Conservation (phyloP, 2,329 filamentous ascomycete genomes). For the Xylaria sp. region DNA sequence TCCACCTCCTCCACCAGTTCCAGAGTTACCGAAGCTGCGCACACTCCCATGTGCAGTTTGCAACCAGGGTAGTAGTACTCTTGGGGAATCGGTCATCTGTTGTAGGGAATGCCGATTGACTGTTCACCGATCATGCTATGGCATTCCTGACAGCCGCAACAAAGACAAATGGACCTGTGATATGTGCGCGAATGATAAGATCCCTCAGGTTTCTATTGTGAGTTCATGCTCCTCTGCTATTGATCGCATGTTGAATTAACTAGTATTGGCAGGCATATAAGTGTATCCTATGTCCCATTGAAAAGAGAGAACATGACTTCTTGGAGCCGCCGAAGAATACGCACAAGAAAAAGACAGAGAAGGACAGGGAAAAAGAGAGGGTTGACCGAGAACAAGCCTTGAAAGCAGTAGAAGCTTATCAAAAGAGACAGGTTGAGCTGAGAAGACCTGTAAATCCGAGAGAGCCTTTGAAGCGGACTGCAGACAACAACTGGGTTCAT, state of each 20-base stretch:
- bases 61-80: constrained; percentile 73
- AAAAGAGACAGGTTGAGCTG: constrained; percentile 82
- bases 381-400: constrained; percentile 85
- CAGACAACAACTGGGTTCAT: constrained; percentile 98
- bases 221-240: constrained; percentile 51
- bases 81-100: constrained; percentile 74
- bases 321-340: constrained; percentile 82
- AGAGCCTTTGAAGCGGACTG: constrained; percentile 91
- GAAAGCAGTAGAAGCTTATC: constrained; percentile 83
- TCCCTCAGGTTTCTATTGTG: constrained; percentile 90
- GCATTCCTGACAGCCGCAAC: constrained; percentile 76
- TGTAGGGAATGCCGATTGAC: constrained; percentile 91
- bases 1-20: constrained; percentile 58
- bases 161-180: constrained; percentile 92
- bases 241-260: constrained; percentile 45
- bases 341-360: constrained; percentile 89
- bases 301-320: constrained; percentile 83
- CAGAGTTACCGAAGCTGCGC: constrained; percentile 82
- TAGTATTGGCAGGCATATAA: constrained; percentile 75
- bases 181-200: constrained; percentile 94
- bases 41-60: constrained; percentile 89
- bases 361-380: constrained; percentile 89
- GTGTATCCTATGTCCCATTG: constrained; percentile 90
- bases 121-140: constrained; percentile 93
- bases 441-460: constrained; percentile 86